These are phyloP conservation scores for Epichloe baconii DNA, from an alignment of 2,329 filamentous ascomycete species.

Conservation along the genomic window DNA sequence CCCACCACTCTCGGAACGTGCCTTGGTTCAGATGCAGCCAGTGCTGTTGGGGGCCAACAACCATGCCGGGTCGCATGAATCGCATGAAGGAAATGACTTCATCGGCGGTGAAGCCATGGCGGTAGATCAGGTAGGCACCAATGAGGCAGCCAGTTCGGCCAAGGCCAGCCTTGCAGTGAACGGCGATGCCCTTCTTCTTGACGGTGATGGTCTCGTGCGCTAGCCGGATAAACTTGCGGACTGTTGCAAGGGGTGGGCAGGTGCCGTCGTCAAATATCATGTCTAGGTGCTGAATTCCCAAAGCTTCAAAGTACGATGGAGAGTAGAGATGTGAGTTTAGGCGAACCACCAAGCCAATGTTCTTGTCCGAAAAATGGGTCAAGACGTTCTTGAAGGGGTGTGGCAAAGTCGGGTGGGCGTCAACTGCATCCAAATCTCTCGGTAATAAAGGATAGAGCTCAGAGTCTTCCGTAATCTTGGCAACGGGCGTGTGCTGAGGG, in stretches of 20 bases:
- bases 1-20: constrained; percentile 97
- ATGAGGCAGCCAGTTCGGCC: constrained; percentile 93
- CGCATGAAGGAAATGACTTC: constrained; percentile 97
- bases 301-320: constrained; percentile 88
- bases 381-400: constrained; percentile 93
- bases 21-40: constrained; percentile 97
- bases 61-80: constrained; percentile 98
- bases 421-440: constrained; percentile 59
- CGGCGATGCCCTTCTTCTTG: constrained; percentile 84
- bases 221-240: constrained; percentile 86
- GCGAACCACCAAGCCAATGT: constrained; percentile 86
- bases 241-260: constrained; percentile 77
- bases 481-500: constrained; percentile 68
- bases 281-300: constrained; percentile 90
- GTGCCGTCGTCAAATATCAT: constrained; percentile 99
- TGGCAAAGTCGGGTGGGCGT: constrained; percentile 57
- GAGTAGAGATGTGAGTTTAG: constrained; percentile 95
- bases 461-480: constrained; percentile 58
- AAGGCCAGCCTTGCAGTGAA: constrained; percentile 96
- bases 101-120: constrained; percentile 92
- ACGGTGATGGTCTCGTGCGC: constrained; percentile 89
- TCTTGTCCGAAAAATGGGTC: constrained; percentile 72
- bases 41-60: constrained; percentile 95
- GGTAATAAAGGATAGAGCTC: constrained; percentile 65
- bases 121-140: constrained; percentile 93